These are phyloP conservation scores for Russula vinacea DNA, from an alignment of 768 basidiomycete species.

Conservation along the genomic window DNA sequence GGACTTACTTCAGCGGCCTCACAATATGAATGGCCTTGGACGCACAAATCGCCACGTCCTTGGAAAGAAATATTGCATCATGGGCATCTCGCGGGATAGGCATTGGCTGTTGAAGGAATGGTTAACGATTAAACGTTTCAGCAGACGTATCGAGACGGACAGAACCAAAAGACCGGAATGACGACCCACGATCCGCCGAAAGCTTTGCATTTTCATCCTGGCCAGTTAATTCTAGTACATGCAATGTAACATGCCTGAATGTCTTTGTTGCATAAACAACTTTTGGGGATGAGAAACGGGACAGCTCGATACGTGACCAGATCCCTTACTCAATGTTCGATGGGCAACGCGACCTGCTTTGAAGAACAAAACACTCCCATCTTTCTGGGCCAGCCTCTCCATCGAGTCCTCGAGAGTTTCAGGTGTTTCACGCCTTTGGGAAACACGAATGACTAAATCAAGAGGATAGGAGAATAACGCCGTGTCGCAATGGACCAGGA, in stretches of 20 bases:
- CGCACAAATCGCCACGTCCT: constrained; percentile 63
- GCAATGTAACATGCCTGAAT: constrained; percentile 56
- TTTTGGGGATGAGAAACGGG: constrained; percentile 34
- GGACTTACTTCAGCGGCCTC: constrained; percentile 62
- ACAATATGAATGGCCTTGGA: constrained; percentile 62
- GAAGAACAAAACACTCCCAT: constrained; percentile 58
- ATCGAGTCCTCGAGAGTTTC: constrained; percentile 52
- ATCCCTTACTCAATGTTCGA: constrained; percentile 53
- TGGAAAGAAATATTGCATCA: constrained; percentile 55
- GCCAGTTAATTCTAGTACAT: constrained; percentile 56
- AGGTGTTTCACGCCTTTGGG: constrained; percentile 46
- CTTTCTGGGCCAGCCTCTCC: constrained; percentile 58
- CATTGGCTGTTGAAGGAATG: constrained; percentile 45
- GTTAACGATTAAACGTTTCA: not conserved
- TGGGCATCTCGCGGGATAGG: constrained; percentile 70
- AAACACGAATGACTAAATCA: constrained; percentile 62
- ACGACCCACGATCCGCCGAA: constrained; percentile 40
- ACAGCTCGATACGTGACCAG: not conserved
- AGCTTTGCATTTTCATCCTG: constrained; percentile 39
- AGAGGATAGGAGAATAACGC: constrained; percentile 65
- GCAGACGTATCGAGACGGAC: constrained; percentile 40
- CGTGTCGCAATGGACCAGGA: constrained; percentile 61
- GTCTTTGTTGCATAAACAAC: constrained; percentile 69
- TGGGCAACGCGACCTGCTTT: constrained; percentile 52
- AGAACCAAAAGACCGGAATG: constrained; percentile 64